A percentile compares a stretch with the other conserved stretches of the same genome.
Conservation (phyloP, 2,329 filamentous ascomycete species). For the Aspergillus jensenii region DNA sequence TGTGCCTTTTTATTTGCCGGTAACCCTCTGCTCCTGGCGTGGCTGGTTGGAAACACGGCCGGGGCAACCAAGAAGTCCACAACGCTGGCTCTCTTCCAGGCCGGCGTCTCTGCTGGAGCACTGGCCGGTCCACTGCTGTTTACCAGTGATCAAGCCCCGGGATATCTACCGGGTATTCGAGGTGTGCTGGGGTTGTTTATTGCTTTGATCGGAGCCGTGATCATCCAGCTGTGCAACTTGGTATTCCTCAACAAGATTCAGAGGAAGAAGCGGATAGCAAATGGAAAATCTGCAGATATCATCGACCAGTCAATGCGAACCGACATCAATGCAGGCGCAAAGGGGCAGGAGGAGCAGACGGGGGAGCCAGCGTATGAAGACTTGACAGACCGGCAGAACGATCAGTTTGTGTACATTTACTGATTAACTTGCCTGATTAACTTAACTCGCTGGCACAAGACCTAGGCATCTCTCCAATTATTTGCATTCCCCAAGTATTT, state of each 20-base stretch:
- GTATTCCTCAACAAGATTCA: conserved; percentile 56
- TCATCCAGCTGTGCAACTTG: conserved; percentile 57
- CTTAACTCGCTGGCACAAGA: no score
- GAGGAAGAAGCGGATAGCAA: conserved; percentile 53
- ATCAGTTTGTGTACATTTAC: conserved; percentile 67
- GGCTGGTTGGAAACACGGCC: conserved; percentile 68
- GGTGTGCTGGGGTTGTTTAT: conserved; percentile 48
- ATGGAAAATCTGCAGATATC: conserved; percentile 62
- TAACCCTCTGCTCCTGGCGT: conserved; percentile 66
- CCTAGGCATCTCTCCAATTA: no score
- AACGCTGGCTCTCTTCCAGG: conserved; percentile 65
- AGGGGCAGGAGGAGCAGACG: conserved; percentile 18
- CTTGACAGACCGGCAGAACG: conserved; percentile 65
- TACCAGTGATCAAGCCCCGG: conserved; percentile 56
- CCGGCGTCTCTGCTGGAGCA: conserved; percentile 62
- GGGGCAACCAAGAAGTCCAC: conserved; percentile 67
- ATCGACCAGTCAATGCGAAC: conserved; percentile 61
- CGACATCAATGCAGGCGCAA: conserved; percentile 15
- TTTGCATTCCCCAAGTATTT: no score
- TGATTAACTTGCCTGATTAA: conserved; percentile 21
- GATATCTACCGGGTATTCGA: conserved; percentile 58
- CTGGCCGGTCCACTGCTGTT: conserved; percentile 68
- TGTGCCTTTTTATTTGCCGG: conserved; percentile 66
- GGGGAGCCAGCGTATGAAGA: conserved; percentile 57
- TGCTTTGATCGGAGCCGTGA: conserved; percentile 53